These are phyloP conservation scores for Corchorus capsularis DNA, from an alignment of 345 rosid species.

Conservation along the genomic window DNA sequence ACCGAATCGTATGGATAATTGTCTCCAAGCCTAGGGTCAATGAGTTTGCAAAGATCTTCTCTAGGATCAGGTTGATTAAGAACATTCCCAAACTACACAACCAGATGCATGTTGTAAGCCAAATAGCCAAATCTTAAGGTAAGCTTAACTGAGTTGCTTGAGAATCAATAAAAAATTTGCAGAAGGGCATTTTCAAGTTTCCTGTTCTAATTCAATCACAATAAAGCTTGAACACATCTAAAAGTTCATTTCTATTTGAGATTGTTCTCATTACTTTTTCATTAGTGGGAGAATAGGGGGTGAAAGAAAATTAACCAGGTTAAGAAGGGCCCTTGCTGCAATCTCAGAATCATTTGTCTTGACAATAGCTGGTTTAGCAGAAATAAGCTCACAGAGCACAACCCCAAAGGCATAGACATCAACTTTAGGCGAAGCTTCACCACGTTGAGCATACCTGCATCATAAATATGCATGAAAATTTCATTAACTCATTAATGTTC, in stretches of 20 bases:
- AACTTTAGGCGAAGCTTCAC: conserved; percentile 78
- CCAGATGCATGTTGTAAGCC: background rate
- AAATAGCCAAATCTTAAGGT: no score
- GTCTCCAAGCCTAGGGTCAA: conserved; percentile 78
- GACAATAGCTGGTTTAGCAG: conserved; percentile 82
- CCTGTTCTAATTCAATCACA: background rate
- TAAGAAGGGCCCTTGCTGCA: conserved; percentile 78
- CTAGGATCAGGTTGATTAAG: conserved; percentile 56
- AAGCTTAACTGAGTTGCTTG: no score
- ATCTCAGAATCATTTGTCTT: conserved; percentile 42
- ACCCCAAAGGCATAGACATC: conserved; percentile 96
- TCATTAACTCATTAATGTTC: background rate
- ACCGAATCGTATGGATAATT: conserved; percentile 68
- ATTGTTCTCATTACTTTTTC: background rate
- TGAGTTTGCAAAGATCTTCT: conserved; percentile 55
- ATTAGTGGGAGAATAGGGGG: background rate
- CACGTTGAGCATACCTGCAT: conserved; percentile 73
- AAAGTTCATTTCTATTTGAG: no score
- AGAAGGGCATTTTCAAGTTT: no score
- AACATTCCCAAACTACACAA: conserved; percentile 65
- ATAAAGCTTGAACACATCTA: background rate
- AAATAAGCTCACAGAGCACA: conserved; percentile 85
- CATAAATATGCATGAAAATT: background rate
- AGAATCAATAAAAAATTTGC: no score
- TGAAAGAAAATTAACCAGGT: conserved; percentile 57